phyloP scores from a whole-genome alignment of 306 rosid genomes.

The Myrica gale region DNA sequence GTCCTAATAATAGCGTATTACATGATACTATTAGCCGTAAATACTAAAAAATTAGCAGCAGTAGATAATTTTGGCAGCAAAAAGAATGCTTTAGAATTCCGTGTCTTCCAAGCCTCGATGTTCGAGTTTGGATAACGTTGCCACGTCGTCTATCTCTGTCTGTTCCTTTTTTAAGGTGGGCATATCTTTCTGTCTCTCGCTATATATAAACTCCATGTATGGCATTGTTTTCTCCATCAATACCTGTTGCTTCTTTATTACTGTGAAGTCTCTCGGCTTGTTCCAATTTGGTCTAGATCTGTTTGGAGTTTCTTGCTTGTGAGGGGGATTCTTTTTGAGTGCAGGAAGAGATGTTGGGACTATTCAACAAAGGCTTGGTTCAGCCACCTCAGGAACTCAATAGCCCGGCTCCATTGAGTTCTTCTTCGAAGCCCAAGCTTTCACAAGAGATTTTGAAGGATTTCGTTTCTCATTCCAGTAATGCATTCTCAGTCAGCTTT shows the following conservation, averaged over 20 bases:
- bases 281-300: background rate
- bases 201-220: constrained; percentile 24
- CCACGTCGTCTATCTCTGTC: too few relatives aligned
- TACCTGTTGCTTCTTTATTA: background rate
- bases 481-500: constrained; percentile 53
- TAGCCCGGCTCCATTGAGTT: constrained; percentile 60
- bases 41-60: too few relatives aligned
- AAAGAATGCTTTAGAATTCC: too few relatives aligned
- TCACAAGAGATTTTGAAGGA: constrained; percentile 47
- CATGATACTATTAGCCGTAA: too few relatives aligned
- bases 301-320: background rate
- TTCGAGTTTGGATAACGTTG: too few relatives aligned
- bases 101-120: too few relatives aligned
- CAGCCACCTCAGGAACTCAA: constrained; percentile 86
- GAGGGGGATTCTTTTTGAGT: background rate
- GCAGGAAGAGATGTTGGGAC: constrained; percentile 48
- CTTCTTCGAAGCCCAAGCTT: constrained; percentile 46
- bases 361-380: constrained; percentile 71
- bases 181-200: background rate
- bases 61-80: too few relatives aligned
- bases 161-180: too few relatives aligned
- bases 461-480: constrained; percentile 43
- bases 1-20: too few relatives aligned
- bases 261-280: background rate
- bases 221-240: constrained; percentile 20